Percentiles rank a stretch among this genome's conserved stretches.
Conservation (phyloP, 2,329 filamentous ascomycete genomes). For the Fusarium staphyleae region DNA sequence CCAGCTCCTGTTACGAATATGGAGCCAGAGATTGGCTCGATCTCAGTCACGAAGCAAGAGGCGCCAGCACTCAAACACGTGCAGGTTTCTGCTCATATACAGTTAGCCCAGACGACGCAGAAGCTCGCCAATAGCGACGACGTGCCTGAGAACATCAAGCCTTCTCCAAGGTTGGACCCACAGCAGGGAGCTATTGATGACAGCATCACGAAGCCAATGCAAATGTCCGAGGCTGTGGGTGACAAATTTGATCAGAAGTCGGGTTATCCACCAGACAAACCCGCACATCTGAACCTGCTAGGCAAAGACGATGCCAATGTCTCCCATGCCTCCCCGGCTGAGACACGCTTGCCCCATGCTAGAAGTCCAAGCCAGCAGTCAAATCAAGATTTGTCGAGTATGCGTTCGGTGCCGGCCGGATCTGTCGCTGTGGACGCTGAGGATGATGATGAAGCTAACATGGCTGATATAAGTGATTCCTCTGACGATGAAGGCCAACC, state of each 20-base stretch:
- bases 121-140: neutral
- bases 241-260: neutral
- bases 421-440: slow-evolving; percentile 1
- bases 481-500: slow-evolving; percentile 3
- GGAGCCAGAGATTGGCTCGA: neutral
- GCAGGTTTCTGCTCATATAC: neutral
- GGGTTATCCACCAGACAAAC: neutral
- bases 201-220: neutral
- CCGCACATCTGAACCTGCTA: neutral
- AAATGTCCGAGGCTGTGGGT: neutral
- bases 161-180: neutral
- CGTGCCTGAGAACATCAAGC: neutral
- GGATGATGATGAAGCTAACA: slow-evolving; percentile 18
- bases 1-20: slow-evolving; percentile 4
- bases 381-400: slow-evolving; percentile 4
- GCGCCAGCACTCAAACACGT: slow-evolving; percentile 3
- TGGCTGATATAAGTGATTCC: slow-evolving; percentile 14
- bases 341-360: slow-evolving; percentile 4
- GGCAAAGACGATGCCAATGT: slow-evolving; percentile 8
- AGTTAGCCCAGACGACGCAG: neutral
- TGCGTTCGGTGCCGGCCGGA: neutral
- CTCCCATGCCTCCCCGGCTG: slow-evolving; percentile 1
- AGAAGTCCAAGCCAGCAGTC: slow-evolving; percentile 1
- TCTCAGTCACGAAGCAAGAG: neutral
- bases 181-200: neutral